A percentile compares a stretch with the other conserved stretches of the same genome.
Conservation (phyloP, 2,329 filamentous ascomycete genomes). For the Cephalotrichum gorgonifer region DNA sequence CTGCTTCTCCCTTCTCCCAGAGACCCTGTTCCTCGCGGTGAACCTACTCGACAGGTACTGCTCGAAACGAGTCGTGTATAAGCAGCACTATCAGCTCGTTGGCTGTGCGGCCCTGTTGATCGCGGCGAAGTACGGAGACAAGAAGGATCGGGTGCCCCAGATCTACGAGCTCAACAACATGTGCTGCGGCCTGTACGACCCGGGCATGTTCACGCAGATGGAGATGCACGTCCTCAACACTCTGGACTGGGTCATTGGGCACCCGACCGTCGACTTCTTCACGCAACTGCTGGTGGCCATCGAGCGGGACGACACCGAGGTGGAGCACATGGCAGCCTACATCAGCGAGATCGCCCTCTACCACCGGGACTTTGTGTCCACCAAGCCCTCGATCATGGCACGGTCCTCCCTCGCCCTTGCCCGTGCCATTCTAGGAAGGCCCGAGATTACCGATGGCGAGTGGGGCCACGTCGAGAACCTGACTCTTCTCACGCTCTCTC, state of each 20-base stretch:
- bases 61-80: constrained; percentile 95
- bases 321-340: constrained; percentile 91
- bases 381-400: constrained; percentile 82
- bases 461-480: constrained; percentile 67
- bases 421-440: constrained; percentile 72
- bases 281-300: constrained; percentile 78
- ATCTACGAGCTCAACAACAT: constrained; percentile 97
- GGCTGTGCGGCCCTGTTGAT: constrained; percentile 94
- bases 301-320: constrained; percentile 67
- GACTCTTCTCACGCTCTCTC: constrained; percentile 49
- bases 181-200: constrained; percentile 97
- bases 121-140: constrained; percentile 96
- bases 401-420: constrained; percentile 78
- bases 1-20: constrained; percentile 85
- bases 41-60: constrained; percentile 97
- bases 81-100: constrained; percentile 96
- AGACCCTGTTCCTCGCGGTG: constrained; percentile 91
- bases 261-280: constrained; percentile 93
- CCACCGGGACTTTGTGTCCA: constrained; percentile 93
- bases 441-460: constrained; percentile 64
- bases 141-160: constrained; percentile 96
- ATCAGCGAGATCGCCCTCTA: constrained; percentile 92
- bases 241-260: constrained; percentile 89
- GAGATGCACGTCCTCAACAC: constrained; percentile 99
- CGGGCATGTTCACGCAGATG: constrained; percentile 99